Evolutionary conservation across 495 filamentous ascomycete genomes (phyloP).

Genomic region (Annulohypoxylon moriforme): DNA sequence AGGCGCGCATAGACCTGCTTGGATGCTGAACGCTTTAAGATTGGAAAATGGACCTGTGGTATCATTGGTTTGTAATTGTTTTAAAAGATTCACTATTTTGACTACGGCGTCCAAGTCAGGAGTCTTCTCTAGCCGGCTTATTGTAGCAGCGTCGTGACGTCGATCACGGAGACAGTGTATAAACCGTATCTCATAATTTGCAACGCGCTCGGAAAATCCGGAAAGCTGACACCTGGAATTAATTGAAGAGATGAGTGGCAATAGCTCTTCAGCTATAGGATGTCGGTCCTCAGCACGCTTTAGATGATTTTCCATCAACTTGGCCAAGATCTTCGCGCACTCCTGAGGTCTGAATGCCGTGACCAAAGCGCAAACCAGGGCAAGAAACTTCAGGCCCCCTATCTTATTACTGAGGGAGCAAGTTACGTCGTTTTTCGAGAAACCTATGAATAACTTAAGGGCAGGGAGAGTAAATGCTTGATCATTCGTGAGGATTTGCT

Average conservation of each 20-base stretch:
- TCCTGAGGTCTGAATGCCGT: conserved; percentile 20
- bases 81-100: neutral
- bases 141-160: neutral
- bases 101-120: conserved; percentile 7
- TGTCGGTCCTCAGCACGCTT: neutral
- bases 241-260: conserved; percentile 2
- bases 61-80: neutral
- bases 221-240: conserved; percentile 13
- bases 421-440: conserved; percentile 1
- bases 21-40: neutral
- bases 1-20: conserved; percentile 10
- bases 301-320: conserved; percentile 1
- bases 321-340: conserved; percentile 6
- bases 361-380: conserved; percentile 14
- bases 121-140: conserved; percentile 10
- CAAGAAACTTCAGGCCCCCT: conserved; percentile 18
- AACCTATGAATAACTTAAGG: neutral
- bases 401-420: neutral
- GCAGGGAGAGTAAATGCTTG: neutral
- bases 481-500: neutral
- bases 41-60: neutral
- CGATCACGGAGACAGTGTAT: conserved; percentile 2
- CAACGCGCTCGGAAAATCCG: conserved; percentile 1
- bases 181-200: conserved; percentile 15
- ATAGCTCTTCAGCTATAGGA: conserved; percentile 14